These are phyloP conservation scores for Trametes meyenii DNA, from an alignment of 768 basidiomycete species.

Conservation along the genomic window DNA sequence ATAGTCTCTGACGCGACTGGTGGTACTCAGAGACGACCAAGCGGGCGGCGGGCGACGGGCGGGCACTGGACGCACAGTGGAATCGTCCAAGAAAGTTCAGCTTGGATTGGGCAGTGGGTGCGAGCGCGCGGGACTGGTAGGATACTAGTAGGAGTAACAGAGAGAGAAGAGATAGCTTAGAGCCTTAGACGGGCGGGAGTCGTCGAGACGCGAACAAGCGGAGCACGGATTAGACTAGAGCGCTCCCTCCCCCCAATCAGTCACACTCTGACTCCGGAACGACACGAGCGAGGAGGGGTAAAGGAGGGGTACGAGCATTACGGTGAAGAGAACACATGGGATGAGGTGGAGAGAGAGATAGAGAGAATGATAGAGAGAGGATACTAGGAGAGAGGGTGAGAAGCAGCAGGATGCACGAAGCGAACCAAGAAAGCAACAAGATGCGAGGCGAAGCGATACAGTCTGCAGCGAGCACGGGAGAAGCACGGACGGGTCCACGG, in stretches of 20 bases:
- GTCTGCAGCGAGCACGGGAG: constrained; percentile 3
- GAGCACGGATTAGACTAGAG: neutral
- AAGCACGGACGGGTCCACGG: too few relatives aligned
- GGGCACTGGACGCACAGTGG: too few relatives aligned
- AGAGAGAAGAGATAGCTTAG: constrained; percentile 8
- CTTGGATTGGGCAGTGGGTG: neutral
- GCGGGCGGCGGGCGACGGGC: too few relatives aligned
- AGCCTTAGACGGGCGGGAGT: neutral
- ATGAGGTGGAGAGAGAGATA: neutral
- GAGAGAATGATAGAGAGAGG: neutral
- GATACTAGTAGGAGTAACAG: neutral
- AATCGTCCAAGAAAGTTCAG: too few relatives aligned
- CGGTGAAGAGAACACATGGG: neutral
- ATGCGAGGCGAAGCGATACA: constrained; percentile 18
- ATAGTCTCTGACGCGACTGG: too few relatives aligned
- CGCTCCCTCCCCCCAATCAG: too few relatives aligned
- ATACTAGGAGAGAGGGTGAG: neutral
- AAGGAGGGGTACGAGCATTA: neutral
- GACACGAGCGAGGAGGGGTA: too few relatives aligned
- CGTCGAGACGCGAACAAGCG: neutral
- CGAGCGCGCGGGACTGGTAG: neutral
- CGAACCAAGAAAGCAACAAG: constrained; percentile 19
- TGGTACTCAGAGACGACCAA: too few relatives aligned
- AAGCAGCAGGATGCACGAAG: constrained; percentile 1
- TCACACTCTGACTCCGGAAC: too few relatives aligned